Evolutionary conservation across 2,329 filamentous ascomycete species (phyloP), one percentile per base, ranked within the genome.

Genomic region (Sporothrix pallida): DNA sequence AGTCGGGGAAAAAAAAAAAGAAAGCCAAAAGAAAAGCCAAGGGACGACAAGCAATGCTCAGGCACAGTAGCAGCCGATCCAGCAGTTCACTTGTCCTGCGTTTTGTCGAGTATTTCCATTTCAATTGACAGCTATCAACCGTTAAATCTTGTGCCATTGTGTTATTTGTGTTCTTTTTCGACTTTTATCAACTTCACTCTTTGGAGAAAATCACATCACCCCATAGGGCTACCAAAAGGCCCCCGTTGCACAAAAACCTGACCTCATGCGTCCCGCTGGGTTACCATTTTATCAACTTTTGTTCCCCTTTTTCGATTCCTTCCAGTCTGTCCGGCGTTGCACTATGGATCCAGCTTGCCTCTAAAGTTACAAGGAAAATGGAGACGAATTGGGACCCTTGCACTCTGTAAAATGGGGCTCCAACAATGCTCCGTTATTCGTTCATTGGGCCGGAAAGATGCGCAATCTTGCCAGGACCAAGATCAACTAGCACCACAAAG

Each of bases 401-500:
- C 31, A 37, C 31, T 37, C 31, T 37, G 31, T 7, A 37, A 37
- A 37, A 37, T 37, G 31, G 31, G 31, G 31, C 31, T 37, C 31
- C 31, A 37, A 37, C 31, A 26, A 26, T 56, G 52, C 52, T 56
- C 23, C 56, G 56, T 37, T 20, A 10, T 44, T 63, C 23, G 56
- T 60, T 60, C 9, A 15, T 37, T 69, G 46, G 65, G 10, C 42
- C 42, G 62, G 62, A 46, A 48, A 52, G 63, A n/a, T 50, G 63
- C 63, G 46, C 63, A 68, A 68, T 52, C 63, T 67, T 68, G 63
- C 13, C 65, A 67, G 63, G 13, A 42, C 65, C 65, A 52, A 31
- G 65, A 69, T 69, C 46, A 44, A 48, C 63, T 52, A 8, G 13
- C 44, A 37, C 42, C 62, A 37, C 56, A 20, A 20, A 9, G 52